Conservation (phyloP, 2,329 filamentous ascomycete species). For the Zarea fungicola region DNA sequence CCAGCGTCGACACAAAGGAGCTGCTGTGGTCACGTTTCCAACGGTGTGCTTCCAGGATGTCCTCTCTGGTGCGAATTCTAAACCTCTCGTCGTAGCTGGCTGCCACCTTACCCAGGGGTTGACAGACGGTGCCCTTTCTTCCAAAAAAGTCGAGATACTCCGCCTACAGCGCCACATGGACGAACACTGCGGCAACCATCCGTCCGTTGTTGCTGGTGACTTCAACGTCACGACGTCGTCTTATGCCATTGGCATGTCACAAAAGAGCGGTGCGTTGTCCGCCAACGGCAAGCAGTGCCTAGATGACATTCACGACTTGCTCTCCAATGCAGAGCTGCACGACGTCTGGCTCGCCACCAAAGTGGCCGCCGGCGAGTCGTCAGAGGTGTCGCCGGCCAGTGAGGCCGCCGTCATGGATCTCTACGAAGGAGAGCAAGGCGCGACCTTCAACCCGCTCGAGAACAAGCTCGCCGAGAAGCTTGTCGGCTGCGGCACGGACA, state of each 20-base stretch:
- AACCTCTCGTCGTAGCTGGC: constrained; percentile 42
- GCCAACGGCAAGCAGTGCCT: constrained; percentile 39
- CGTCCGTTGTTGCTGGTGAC: constrained; percentile 57
- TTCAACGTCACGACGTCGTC: constrained; percentile 60
- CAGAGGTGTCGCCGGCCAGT: constrained; percentile 16
- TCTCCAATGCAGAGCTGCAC: constrained; percentile 41
- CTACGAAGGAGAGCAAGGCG: constrained; percentile 56
- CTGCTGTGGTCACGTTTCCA: constrained; percentile 43
- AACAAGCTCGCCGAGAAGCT: constrained; percentile 52
- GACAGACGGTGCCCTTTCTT: constrained; percentile 50
- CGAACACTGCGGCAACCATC: constrained; percentile 33
- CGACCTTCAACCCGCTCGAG: constrained; percentile 56
- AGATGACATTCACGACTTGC: constrained; percentile 38
- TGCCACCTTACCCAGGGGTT: constrained; percentile 59
- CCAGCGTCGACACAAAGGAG: constrained; percentile 51
- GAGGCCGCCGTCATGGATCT: constrained; percentile 28
- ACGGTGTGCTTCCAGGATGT: constrained; percentile 21
- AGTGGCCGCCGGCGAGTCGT: constrained; percentile 37
- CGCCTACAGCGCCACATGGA: constrained; percentile 43
- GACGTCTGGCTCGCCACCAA: constrained; percentile 49
- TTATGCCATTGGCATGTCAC: constrained; percentile 47
- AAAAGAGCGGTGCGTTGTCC: constrained; percentile 50
- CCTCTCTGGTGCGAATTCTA: constrained; percentile 33
- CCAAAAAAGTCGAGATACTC: constrained; percentile 53
- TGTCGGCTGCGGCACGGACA: constrained; percentile 41